These are phyloP conservation scores for Peltaster fructicola DNA, from an alignment of 2,329 filamentous ascomycete species.

Conservation along the genomic window DNA sequence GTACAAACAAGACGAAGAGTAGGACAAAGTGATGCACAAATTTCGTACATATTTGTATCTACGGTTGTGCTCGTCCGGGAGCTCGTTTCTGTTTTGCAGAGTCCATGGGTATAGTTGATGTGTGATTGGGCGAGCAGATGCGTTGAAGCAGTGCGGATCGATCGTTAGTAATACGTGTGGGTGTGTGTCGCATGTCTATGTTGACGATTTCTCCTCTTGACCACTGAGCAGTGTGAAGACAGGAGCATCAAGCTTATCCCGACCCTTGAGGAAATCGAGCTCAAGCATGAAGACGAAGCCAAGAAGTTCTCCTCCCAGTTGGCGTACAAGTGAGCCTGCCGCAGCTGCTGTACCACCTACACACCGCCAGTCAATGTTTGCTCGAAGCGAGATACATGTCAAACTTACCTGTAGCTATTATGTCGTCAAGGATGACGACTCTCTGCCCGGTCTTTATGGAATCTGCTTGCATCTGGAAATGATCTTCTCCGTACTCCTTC, in stretches of 20 bases:
- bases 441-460: conserved; percentile 72
- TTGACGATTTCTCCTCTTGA: conserved; percentile 36
- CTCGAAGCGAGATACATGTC: conserved; percentile 1
- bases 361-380: conserved; percentile 2
- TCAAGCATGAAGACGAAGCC: conserved; percentile 94
- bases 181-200: too few relatives aligned
- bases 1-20: too few relatives aligned
- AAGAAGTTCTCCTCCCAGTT: conserved; percentile 69
- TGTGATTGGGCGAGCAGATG: too few relatives aligned
- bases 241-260: conserved; percentile 71
- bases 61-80: too few relatives aligned
- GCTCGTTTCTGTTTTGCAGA: too few relatives aligned
- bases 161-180: too few relatives aligned
- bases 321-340: conserved; percentile 67
- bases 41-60: too few relatives aligned
- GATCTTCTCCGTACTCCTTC: conserved; percentile 93
- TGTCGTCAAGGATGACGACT: conserved; percentile 88
- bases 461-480: conserved; percentile 88
- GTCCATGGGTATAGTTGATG: too few relatives aligned
- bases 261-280: conserved; percentile 80
- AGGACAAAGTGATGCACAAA: too few relatives aligned
- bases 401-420: conserved; percentile 83
- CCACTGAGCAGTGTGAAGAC: conserved; percentile 66
- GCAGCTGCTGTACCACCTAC: conserved; percentile 80
- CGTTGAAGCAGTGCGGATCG: too few relatives aligned